Base-by-base conservation (phyloP, 2,329 filamentous ascomycete species). In the Apiospora phragmitis region DNA sequence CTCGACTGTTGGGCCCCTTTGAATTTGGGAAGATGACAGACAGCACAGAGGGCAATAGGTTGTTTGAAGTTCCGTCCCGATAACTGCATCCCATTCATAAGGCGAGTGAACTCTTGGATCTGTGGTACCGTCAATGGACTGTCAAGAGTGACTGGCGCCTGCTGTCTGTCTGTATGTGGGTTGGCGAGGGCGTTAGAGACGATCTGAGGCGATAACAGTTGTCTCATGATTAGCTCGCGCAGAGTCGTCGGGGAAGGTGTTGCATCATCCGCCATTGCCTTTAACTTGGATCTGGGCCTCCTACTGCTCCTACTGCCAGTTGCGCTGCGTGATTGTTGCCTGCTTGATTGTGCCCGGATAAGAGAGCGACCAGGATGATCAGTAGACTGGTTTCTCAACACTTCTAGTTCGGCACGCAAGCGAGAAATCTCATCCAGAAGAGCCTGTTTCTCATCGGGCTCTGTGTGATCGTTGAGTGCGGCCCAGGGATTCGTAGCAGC, bases 11-110 rank as follows among this genome's bases (percentile, higher is more conserved):
- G 70, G 24, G 65, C 67, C 12, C 65, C 71, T 38, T 72, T 72
- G 65, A 72, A 71, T 59, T 72, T 71, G 43, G 71, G 71, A 35
- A 70, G 66, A 45, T 71, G 70, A 41, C 71, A 72, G 6, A 72
- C 71, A 8, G 71, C 71, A 43, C 71, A 72, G 3, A 72, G 65
- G 8, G 70, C 68, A 26, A 72, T 69, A 9, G 68, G 68, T 12
- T 72, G 71, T 32, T 71, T 70, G 35, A 70, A 43, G 24, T 67
- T 55, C 24, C 59, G 59, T 8, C 70, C 70, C 21, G 65, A 70
- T 12, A 65, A 35, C n/a, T 70, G 68, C 7, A 71, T 51, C 18
- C 68, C 70, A 38, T 71, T 67, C 68, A 73, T 71, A 26, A 69
- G 68, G 21, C 67, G 49, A 9, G 62, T 67, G 38, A 73, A 67